Conservation (phyloP, 1,139 yeast genomes). For the Lizanozyma gosingica region DNA sequence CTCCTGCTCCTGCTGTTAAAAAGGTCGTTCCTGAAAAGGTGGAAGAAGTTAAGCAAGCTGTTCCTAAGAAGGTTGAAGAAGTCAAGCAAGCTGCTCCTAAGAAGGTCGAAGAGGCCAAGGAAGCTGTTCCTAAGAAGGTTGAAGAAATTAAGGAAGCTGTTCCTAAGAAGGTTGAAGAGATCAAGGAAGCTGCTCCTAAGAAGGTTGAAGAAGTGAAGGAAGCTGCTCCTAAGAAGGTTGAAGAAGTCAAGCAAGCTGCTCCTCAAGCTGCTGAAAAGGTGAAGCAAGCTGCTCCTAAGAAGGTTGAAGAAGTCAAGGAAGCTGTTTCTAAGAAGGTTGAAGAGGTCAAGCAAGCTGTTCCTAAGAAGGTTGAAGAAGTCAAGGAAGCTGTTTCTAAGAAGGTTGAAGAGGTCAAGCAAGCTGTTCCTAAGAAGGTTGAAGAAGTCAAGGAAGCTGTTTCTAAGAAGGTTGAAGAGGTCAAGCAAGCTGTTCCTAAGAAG, state of each 20-base stretch:
- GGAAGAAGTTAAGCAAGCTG: conserved; percentile 6
- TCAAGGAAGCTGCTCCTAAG: conserved; percentile 10
- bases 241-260: conserved; percentile 6
- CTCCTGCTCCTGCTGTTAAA: conserved; percentile 6
- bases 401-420: background rate
- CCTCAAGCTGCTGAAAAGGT: conserved; percentile 1
- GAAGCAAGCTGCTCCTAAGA: conserved; percentile 15
- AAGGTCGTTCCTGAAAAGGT: conserved; percentile 1
- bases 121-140: background rate
- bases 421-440: background rate
- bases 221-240: conserved; percentile 2
- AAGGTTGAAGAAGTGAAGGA: conserved; percentile 17
- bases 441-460: background rate
- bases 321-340: too few species aligned
- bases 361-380: conserved; percentile 3
- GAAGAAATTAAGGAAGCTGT: conserved; percentile 1
- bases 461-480: background rate
- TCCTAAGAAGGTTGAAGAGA: conserved; percentile 4
- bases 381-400: background rate
- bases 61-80: background rate
- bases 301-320: conserved; percentile 14
- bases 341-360: conserved; percentile 5
- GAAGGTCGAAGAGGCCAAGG: conserved; percentile 3
- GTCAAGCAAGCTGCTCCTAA: conserved; percentile 1
- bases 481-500: background rate